phyloP scores from a whole-genome alignment of 1,284 basidiomycete genomes.

The Leucocoprinus gongylophorus region DNA sequence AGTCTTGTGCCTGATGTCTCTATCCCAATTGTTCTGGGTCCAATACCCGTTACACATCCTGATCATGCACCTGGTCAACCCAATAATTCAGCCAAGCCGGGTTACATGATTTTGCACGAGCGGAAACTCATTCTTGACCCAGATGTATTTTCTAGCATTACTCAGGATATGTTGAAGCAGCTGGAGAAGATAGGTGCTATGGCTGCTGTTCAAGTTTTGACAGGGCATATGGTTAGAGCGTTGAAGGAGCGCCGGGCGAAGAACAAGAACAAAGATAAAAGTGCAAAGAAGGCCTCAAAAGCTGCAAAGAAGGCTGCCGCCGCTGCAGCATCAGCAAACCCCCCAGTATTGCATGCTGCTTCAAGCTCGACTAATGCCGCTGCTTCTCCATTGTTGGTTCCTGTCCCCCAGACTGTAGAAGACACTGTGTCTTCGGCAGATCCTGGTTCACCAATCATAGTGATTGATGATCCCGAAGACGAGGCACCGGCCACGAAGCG shows the following conservation, averaged over 20 bases:
- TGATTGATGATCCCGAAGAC: slow-evolving; percentile 55
- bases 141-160: slow-evolving; percentile 74
- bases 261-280: slow-evolving; percentile 39
- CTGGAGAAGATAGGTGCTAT: slow-evolving; percentile 78
- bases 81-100: slow-evolving; percentile 50
- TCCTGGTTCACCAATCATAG: slow-evolving; percentile 38
- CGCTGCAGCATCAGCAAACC: slow-evolving; percentile 9
- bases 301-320: slow-evolving; percentile 22
- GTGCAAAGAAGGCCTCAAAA: slow-evolving; percentile 26
- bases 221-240: slow-evolving; percentile 78
- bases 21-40: slow-evolving; percentile 40
- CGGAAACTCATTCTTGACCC: slow-evolving; percentile 82
- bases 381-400: not conserved
- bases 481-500: slow-evolving; percentile 50
- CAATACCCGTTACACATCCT: slow-evolving; percentile 39
- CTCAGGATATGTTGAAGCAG: slow-evolving; percentile 64
- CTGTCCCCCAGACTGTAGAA: slow-evolving; percentile 6
- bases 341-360: not conserved
- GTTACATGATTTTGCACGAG: slow-evolving; percentile 76
- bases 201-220: slow-evolving; percentile 76
- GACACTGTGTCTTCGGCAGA: slow-evolving; percentile 20
- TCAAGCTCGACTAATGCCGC: not conserved
- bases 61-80: slow-evolving; percentile 40
- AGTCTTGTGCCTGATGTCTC: slow-evolving; percentile 34
- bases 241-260: slow-evolving; percentile 71